Conservation (phyloP, 176 grass and related monocot genomes). For the Musa acuminata region DNA sequence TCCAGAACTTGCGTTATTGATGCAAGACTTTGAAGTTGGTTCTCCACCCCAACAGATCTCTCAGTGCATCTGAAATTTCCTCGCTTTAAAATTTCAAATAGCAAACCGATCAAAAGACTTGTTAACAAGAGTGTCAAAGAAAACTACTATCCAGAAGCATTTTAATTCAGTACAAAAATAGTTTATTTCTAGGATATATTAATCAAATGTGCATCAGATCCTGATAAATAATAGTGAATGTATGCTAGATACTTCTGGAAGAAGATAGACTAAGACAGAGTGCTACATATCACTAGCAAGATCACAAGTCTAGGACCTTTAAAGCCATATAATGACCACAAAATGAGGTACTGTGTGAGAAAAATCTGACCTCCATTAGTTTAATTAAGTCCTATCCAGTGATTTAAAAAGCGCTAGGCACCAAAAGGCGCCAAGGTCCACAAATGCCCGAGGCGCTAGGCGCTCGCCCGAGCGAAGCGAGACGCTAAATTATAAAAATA, state of each 20-base stretch:
- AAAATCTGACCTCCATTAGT: too few relatives aligned
- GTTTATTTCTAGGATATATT: not conserved
- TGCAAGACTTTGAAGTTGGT: conserved; percentile 84
- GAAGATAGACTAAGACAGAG: not conserved
- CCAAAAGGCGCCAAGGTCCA: too few relatives aligned
- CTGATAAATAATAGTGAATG: not conserved
- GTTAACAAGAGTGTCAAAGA: not conserved
- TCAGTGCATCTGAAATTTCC: conserved; percentile 99
- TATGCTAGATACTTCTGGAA: not conserved
- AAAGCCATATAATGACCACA: too few relatives aligned
- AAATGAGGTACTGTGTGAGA: too few relatives aligned
- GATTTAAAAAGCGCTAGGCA: too few relatives aligned
- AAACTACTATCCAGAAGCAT: not conserved
- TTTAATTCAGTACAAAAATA: not conserved
- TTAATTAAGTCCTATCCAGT: too few relatives aligned
- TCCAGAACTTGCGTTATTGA: conserved; percentile 97
- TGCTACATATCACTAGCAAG: too few relatives aligned
- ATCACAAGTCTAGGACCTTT: too few relatives aligned
- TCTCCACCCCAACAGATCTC: conserved; percentile 83
- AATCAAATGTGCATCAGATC: not conserved
- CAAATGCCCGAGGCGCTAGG: too few relatives aligned
- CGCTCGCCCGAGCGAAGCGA: too few relatives aligned
- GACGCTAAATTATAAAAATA: too few relatives aligned
- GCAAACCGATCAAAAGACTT: conserved; percentile 19
- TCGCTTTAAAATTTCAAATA: conserved; percentile 67